Conservation (phyloP, 208 protist genomes). For the Leishmania lainsoni region DNA sequence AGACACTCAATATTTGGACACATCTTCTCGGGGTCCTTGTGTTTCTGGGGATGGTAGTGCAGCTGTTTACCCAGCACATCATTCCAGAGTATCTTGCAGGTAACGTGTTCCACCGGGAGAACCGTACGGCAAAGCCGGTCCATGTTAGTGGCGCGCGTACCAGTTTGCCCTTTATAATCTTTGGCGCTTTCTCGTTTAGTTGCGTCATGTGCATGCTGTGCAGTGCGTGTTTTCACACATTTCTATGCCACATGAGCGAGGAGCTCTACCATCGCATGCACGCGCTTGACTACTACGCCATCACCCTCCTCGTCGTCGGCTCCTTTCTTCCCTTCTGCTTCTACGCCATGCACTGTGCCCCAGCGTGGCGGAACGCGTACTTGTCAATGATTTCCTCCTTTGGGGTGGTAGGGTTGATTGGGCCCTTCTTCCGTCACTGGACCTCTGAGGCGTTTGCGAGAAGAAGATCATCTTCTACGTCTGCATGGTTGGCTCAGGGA, state of each 20-base stretch:
- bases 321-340: slow-evolving; percentile 87
- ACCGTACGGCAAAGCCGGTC: slow-evolving; percentile 18
- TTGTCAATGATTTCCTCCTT: slow-evolving; percentile 71
- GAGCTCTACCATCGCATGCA: slow-evolving; percentile 61
- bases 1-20: slow-evolving; percentile 87
- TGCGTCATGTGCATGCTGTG: slow-evolving; percentile 81
- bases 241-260: slow-evolving; percentile 67
- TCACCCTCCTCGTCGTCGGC: slow-evolving; percentile 79
- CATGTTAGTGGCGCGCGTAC: slow-evolving; percentile 21
- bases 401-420: slow-evolving; percentile 71
- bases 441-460: slow-evolving; percentile 55
- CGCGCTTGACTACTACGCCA: slow-evolving; percentile 85
- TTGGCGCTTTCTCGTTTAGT: slow-evolving; percentile 69
- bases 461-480: slow-evolving; percentile 79
- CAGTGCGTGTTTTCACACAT: slow-evolving; percentile 75
- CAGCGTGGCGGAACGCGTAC: slow-evolving; percentile 69
- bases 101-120: slow-evolving; percentile 27
- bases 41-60: slow-evolving; percentile 51
- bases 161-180: slow-evolving; percentile 52
- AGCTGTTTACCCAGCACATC: slow-evolving; percentile 44
- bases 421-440: slow-evolving; percentile 80
- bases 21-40: slow-evolving; percentile 74
- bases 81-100: slow-evolving; percentile 25
- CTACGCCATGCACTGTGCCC: slow-evolving; percentile 75
- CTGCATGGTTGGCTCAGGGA: slow-evolving; percentile 67